Percentiles rank a stretch among this genome's conserved stretches.
Conservation (phyloP, 306 rosid genomes). For the Quercus dentata region DNA sequence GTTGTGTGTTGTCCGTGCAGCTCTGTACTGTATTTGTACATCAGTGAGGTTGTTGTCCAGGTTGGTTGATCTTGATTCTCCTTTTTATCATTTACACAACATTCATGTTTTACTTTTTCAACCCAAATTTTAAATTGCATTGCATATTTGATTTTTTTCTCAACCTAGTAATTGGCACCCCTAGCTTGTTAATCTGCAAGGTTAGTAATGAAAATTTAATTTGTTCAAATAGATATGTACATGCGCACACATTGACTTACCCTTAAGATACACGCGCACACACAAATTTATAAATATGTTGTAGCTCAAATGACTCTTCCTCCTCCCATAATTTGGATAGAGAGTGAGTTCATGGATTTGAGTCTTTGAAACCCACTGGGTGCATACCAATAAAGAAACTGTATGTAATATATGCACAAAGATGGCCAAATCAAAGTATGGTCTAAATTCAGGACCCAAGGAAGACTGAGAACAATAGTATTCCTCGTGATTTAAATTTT, state of each 20-base stretch:
- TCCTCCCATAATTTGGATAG: too few species aligned
- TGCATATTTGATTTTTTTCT: neutral
- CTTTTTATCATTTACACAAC: neutral
- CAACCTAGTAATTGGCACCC: neutral
- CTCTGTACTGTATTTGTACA: slow-evolving; percentile 62
- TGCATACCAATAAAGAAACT: too few species aligned
- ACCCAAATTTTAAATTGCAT: neutral
- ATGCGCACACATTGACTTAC: neutral
- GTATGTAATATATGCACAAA: neutral
- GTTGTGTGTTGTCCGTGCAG: slow-evolving; percentile 42
- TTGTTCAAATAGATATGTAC: neutral
- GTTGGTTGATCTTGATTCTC: slow-evolving; percentile 35
- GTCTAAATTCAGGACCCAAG: neutral
- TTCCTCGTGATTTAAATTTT: neutral
- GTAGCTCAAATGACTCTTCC: too few species aligned
- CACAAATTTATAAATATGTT: neutral
- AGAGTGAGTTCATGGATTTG: too few species aligned
- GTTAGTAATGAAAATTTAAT: neutral
- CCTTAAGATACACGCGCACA: neutral
- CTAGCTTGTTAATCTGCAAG: neutral
- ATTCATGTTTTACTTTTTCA: neutral
- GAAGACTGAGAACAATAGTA: neutral
- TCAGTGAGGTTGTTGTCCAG: slow-evolving; percentile 80
- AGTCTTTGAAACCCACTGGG: too few species aligned
- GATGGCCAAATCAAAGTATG: neutral